Evolutionary conservation across 768 basidiomycete genomes (phyloP).

Genomic region (Calocera cornea): DNA sequence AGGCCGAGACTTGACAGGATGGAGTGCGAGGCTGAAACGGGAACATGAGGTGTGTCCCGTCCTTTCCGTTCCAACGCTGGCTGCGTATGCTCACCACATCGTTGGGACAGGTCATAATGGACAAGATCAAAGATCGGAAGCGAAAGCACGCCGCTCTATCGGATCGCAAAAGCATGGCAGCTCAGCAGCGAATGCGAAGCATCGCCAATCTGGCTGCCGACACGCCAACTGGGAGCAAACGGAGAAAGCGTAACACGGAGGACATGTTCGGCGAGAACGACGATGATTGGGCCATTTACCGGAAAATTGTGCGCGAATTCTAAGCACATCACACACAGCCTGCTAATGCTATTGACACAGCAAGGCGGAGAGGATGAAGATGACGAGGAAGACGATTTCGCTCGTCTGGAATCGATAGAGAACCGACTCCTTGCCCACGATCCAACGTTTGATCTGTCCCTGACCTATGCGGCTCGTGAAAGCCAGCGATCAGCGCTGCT

Average conservation of each 20-base stretch:
- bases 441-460: constrained; percentile 62
- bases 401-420: constrained; percentile 60
- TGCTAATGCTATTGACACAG: constrained; percentile 12
- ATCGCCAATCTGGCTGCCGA: constrained; percentile 87
- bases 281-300: constrained; percentile 94
- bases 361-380: constrained; percentile 41
- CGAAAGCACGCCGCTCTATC: constrained; percentile 66
- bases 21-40: constrained; percentile 56
- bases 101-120: constrained; percentile 52
- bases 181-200: constrained; percentile 91
- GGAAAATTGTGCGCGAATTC: constrained; percentile 63
- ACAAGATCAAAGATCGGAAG: constrained; percentile 70
- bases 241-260: constrained; percentile 56
- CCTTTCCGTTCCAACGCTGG: background rate
- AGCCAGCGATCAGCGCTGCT: constrained; percentile 73
- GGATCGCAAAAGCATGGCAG: constrained; percentile 87
- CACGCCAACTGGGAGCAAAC: constrained; percentile 68
- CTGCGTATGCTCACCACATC: background rate
- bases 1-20: constrained; percentile 51
- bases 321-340: background rate
- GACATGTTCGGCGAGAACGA: constrained; percentile 90
- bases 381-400: constrained; percentile 82
- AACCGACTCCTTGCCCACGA: constrained; percentile 69
- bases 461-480: constrained; percentile 68
- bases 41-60: constrained; percentile 62